Conservation (phyloP, 352 stramenopile species). For the Peronospora destructor region DNA sequence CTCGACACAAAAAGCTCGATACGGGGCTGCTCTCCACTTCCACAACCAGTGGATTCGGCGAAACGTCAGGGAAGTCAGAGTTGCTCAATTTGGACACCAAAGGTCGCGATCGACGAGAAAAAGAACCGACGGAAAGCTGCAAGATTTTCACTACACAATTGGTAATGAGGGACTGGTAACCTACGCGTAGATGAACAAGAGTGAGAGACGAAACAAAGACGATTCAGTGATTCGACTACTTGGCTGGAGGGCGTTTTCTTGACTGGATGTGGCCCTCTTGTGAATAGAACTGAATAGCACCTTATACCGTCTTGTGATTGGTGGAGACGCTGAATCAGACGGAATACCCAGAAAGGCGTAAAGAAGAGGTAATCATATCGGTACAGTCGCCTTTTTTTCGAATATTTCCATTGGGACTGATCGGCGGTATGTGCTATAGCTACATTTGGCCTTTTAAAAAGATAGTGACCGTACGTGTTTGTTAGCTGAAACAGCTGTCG, state of each 20-base stretch:
- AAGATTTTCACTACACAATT: conserved; percentile 2
- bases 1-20: conserved; percentile 19
- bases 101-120: conserved; percentile 13
- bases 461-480: too few species aligned
- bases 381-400: not conserved
- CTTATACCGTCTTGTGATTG: not conserved
- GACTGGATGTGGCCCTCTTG: conserved; percentile 7
- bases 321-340: not conserved
- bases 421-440: not conserved
- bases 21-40: conserved; percentile 32
- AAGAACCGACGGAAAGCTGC: not conserved
- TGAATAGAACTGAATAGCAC: conserved; percentile 12
- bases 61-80: conserved; percentile 36
- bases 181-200: not conserved
- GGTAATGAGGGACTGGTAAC: conserved; percentile 1
- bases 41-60: conserved; percentile 43
- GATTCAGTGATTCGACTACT: conserved; percentile 8
- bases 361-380: not conserved
- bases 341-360: not conserved
- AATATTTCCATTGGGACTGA: too few species aligned
- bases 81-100: conserved; percentile 26
- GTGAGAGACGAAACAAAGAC: conserved; percentile 3
- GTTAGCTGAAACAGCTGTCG: not conserved
- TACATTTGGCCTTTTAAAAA: too few species aligned
- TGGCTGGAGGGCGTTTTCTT: conserved; percentile 31